Evolutionary conservation across 2,329 filamentous ascomycete genomes (phyloP).

Genomic region (Teratosphaeria gauchensis): DNA sequence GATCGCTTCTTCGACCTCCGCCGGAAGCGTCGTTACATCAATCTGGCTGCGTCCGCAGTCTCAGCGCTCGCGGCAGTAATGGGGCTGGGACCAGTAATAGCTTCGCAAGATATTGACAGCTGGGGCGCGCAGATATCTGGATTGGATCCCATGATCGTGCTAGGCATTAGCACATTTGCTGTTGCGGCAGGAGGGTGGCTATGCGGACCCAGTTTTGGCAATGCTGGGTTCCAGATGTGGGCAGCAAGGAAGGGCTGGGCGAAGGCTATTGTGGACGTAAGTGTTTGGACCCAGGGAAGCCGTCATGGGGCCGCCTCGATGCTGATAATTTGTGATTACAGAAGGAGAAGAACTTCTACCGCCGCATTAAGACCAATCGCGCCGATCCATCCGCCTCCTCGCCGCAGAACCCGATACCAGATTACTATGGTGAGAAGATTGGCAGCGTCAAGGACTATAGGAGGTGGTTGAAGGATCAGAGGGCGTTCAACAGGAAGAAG

Average conservation of each 20-base stretch:
- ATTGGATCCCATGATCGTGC: conserved; percentile 76
- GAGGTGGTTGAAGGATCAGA: conserved; percentile 94
- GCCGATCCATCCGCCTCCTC: conserved; percentile 86
- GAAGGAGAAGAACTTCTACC: conserved; percentile 93
- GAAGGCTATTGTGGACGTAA: conserved; percentile 59
- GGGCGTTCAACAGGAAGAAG: conserved; percentile 87
- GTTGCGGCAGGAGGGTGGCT: conserved; percentile 82
- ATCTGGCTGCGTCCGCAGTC: conserved; percentile 64
- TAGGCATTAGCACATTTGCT: conserved; percentile 69
- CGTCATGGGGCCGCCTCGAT: background rate
- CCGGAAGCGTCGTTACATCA: conserved; percentile 72
- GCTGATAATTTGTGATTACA: conserved; percentile 23
- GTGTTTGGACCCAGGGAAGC: conserved; percentile 16
- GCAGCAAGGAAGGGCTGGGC: conserved; percentile 54
- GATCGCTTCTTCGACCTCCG: conserved; percentile 88
- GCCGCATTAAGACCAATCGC: conserved; percentile 79
- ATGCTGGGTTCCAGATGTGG: conserved; percentile 64
- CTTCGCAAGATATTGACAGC: conserved; percentile 61
- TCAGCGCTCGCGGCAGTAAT: conserved; percentile 54
- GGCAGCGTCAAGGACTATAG: conserved; percentile 84
- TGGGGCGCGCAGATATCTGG: conserved; percentile 59
- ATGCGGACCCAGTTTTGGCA: conserved; percentile 72
- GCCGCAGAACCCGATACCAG: conserved; percentile 83
- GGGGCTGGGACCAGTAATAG: conserved; percentile 55
- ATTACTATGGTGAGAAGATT: conserved; percentile 99